phyloP scores from a whole-genome alignment of 2,329 filamentous ascomycete genomes.

The Aspergillus oerlinghausenensis region DNA sequence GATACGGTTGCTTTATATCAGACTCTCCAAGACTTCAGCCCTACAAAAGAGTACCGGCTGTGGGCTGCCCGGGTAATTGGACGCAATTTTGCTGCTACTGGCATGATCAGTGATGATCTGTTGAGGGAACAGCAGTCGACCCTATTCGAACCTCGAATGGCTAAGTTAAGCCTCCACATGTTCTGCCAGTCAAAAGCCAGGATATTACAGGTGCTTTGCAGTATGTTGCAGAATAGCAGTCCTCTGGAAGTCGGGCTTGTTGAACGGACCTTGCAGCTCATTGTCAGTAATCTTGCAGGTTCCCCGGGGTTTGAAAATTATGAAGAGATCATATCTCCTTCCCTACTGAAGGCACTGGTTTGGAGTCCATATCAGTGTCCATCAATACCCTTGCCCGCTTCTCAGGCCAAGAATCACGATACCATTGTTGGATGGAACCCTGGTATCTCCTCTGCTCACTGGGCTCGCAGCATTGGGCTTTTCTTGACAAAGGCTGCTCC shows the following conservation, averaged over 20 bases:
- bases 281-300: slow-evolving; percentile 32
- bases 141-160: slow-evolving; percentile 16
- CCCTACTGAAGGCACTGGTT: slow-evolving; percentile 37
- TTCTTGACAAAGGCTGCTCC: slow-evolving; percentile 57
- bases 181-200: slow-evolving; percentile 54
- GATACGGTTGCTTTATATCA: slow-evolving; percentile 69
- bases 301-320: slow-evolving; percentile 31
- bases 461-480: slow-evolving; percentile 32
- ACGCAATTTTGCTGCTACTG: slow-evolving; percentile 73
- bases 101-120: slow-evolving; percentile 52
- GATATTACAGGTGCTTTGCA: slow-evolving; percentile 58
- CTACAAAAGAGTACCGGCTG: slow-evolving; percentile 66
- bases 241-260: slow-evolving; percentile 42
- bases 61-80: slow-evolving; percentile 87
- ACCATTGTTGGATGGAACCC: slow-evolving; percentile 14
- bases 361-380: slow-evolving; percentile 42
- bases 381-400: slow-evolving; percentile 16
- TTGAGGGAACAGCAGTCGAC: slow-evolving; percentile 37
- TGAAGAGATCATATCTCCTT: slow-evolving; percentile 31
- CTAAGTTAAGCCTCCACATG: slow-evolving; percentile 8
- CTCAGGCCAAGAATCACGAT: slow-evolving; percentile 16
- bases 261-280: slow-evolving; percentile 42
- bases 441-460: slow-evolving; percentile 23
- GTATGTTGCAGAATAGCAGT: slow-evolving; percentile 56
- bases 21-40: slow-evolving; percentile 61